Evolutionary conservation across 139 green algal genomes (phyloP), one percentile per base, ranked within the genome.

Genomic region (Protoeuglena noctilucae): DNA sequence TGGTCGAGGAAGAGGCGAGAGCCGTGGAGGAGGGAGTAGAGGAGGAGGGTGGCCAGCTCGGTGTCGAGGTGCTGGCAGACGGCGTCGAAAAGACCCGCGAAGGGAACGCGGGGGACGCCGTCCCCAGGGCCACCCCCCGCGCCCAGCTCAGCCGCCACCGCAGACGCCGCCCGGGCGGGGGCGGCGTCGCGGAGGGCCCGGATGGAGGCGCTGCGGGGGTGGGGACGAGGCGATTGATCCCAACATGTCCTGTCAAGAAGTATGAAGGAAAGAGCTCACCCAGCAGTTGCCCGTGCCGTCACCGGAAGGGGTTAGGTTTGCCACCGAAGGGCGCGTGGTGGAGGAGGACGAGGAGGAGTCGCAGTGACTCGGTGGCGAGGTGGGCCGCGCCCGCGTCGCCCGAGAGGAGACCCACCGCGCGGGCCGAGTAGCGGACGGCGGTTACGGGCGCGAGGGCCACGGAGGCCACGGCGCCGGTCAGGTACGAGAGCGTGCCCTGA

Each of bases 21-120:
- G 54, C 62, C 61, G 46, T 93, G 81, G 53, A 93, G 61, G 53
- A 92, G 53, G n/a, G 65, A 58, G 69, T 93, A 93, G 26, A 93
- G 70, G 62, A 93, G 74, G 61, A 93, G 67, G 22, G 77, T 83
- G 3, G 62, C 57, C 7, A 54, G 53, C 60, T 86, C 76, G 40
- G 64, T 31, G 23, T 18, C 18, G 46, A 73, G 46, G 17, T 28
- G 25, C 17, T 16, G 45, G 26, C 63, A 60, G 27, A 79, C 41
- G 2, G 58, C 65, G 19, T 66, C 64, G 25, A 71, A 71, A 51
- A 85, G 61, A 16, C 21, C 53, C 29, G 45, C 40, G 47, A 56
- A 77, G 23, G 53, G 51, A 16, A 79, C 51, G 3, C 26, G 29
- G 7, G 58, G n/a, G n/a, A n/a, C n/a, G n/a, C n/a, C 41, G 16